Percentiles rank a stretch among this genome's conserved stretches.
Evolutionary conservation across 345 rosid species (phyloP).

Genomic region (Pelargonium nanum): DNA sequence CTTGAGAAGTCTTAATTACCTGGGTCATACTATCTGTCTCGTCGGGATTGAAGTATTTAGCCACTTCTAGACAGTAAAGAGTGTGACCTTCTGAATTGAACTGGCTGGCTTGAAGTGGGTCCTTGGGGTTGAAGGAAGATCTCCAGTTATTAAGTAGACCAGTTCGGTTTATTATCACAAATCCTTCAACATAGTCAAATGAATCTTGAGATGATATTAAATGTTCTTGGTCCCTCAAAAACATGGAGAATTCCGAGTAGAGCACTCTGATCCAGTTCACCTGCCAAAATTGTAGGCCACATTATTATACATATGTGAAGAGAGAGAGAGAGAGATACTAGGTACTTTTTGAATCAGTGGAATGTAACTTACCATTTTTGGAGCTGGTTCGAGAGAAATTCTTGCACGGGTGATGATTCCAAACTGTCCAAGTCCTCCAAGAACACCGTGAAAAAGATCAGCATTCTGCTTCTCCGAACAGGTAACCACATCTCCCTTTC

Average conservation of each 20-base stretch:
- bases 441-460: conserved; percentile 74
- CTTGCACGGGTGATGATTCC: conserved; percentile 84
- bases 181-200: conserved; percentile 91
- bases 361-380: conserved; percentile 39
- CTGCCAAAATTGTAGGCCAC: conserved; percentile 22
- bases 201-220: conserved; percentile 44
- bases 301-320: too few relatives aligned
- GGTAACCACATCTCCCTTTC: conserved; percentile 71
- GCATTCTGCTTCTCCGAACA: conserved; percentile 69
- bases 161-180: conserved; percentile 65
- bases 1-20: conserved; percentile 33
- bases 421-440: conserved; percentile 97
- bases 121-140: conserved; percentile 63
- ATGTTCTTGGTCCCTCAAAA: conserved; percentile 75
- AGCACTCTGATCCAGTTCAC: conserved; percentile 89
- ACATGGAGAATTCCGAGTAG: conserved; percentile 69
- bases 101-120: conserved; percentile 56
- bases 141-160: conserved; percentile 75
- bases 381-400: conserved; percentile 64
- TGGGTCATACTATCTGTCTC: conserved; percentile 31
- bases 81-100: conserved; percentile 70
- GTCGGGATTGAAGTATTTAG: conserved; percentile 54
- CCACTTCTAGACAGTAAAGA: conserved; percentile 82
- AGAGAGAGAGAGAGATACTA: background rate
- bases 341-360: background rate